A percentile compares a stretch with the other conserved stretches of the same genome.
These are phyloP conservation scores for Cryptosporidium ryanae DNA, from an alignment of 169 alveolate genomes.

Conservation along the genomic window DNA sequence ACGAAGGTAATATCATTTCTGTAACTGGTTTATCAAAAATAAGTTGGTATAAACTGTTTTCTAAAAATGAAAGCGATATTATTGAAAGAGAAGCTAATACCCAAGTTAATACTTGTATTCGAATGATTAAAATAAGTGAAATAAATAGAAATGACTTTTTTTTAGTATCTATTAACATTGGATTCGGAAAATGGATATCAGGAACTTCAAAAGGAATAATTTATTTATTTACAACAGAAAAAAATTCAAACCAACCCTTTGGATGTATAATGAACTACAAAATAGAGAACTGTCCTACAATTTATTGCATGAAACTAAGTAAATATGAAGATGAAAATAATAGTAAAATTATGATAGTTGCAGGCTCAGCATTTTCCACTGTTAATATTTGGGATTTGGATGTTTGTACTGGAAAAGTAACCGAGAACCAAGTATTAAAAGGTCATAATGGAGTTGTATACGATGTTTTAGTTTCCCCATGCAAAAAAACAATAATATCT, in stretches of 20 bases:
- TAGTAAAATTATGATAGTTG: slow-evolving; percentile 16
- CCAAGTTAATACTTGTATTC: not conserved
- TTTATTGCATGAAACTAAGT: slow-evolving; percentile 40
- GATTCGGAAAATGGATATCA: slow-evolving; percentile 32
- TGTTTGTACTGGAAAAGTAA: not conserved
- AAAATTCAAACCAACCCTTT: not conserved
- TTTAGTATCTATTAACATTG: slow-evolving; percentile 33
- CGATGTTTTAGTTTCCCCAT: slow-evolving; percentile 1
- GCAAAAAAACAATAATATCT: slow-evolving; percentile 10
- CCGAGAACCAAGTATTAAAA: slow-evolving; percentile 5
- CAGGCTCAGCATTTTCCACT: slow-evolving; percentile 59
- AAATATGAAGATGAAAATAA: not conserved
- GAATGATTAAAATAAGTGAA: not conserved
- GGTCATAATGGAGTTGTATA: slow-evolving; percentile 65
- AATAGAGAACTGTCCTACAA: slow-evolving; percentile 15
- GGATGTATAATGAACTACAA: not conserved
- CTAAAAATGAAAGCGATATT: not conserved
- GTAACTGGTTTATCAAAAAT: slow-evolving; percentile 21
- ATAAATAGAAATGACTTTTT: slow-evolving; percentile 16
- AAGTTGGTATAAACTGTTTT: slow-evolving; percentile 25
- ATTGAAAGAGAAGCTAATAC: not conserved
- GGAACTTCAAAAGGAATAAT: slow-evolving; percentile 45
- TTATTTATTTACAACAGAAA: not conserved
- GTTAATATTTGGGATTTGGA: slow-evolving; percentile 14
- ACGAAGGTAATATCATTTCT: not conserved